phyloP scores from a whole-genome alignment of 495 filamentous ascomycete species.

The Copromyces sp. region DNA sequence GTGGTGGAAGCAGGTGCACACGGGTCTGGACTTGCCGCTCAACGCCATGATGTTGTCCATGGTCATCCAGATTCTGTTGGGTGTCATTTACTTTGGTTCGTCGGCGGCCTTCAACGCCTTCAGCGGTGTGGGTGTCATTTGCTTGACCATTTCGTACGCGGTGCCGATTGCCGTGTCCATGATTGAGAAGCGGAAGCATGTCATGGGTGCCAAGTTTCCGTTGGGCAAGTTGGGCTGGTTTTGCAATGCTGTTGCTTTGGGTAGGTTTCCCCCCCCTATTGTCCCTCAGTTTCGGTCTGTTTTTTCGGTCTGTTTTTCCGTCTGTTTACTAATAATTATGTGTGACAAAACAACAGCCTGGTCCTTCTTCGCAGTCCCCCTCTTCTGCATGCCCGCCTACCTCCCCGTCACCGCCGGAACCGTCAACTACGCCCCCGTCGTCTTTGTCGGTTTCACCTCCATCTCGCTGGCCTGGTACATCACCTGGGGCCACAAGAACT shows the following conservation, averaged over 20 bases:
- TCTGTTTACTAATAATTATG: background rate
- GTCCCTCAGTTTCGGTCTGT: too few species aligned
- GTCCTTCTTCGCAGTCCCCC: conserved; percentile 51
- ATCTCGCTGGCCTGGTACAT: conserved; percentile 36
- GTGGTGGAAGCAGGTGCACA: conserved; percentile 39
- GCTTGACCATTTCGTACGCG: conserved; percentile 47
- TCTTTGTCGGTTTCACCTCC: conserved; percentile 48
- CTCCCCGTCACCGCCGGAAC: conserved; percentile 50
- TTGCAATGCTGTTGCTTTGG: conserved; percentile 45
- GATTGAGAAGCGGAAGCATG: conserved; percentile 38
- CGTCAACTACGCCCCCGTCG: conserved; percentile 57
- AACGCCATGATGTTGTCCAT: conserved; percentile 44
- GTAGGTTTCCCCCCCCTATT: conserved; percentile 25
- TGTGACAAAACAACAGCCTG: conserved; percentile 32
- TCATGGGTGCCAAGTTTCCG: conserved; percentile 45
- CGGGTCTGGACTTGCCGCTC: conserved; percentile 36
- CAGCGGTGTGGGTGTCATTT: conserved; percentile 52
- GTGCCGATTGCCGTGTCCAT: conserved; percentile 48
- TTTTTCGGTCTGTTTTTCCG: too few species aligned
- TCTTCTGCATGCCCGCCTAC: conserved; percentile 54
- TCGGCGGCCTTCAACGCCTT: conserved; percentile 48
- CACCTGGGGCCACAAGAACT: conserved; percentile 55
- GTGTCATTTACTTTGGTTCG: conserved; percentile 45
- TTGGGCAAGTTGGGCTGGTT: conserved; percentile 45
- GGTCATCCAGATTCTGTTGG: conserved; percentile 35